A percentile compares a stretch with the other conserved stretches of the same genome.
Conservation (phyloP, 192 early-diverging fungal genomes). For the Kickxella alabastrina region DNA sequence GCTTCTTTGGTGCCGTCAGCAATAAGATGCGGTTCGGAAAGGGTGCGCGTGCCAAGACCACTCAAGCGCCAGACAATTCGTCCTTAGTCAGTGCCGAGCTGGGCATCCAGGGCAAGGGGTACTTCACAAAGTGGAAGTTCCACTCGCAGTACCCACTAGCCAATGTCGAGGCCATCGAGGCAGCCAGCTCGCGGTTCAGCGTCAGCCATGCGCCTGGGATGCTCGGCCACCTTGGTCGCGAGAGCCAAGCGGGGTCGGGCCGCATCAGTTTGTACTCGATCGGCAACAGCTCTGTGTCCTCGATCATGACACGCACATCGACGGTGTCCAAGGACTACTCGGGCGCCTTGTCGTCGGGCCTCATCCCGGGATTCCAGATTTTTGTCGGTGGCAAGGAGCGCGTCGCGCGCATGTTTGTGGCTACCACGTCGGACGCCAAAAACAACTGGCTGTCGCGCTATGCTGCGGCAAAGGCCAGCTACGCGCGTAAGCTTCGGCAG, state of each 20-base stretch:
- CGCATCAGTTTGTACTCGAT: slow-evolving; percentile 51
- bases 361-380: slow-evolving; percentile 52
- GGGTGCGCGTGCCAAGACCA: slow-evolving; percentile 29
- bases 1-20: slow-evolving; percentile 55
- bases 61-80: slow-evolving; percentile 42
- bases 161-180: slow-evolving; percentile 58
- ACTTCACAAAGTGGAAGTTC: slow-evolving; percentile 70
- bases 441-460: slow-evolving; percentile 55
- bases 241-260: slow-evolving; percentile 45
- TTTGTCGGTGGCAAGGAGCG: slow-evolving; percentile 52
- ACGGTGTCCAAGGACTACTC: slow-evolving; percentile 56
- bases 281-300: slow-evolving; percentile 52
- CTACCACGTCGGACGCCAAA: slow-evolving; percentile 49
- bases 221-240: slow-evolving; percentile 34
- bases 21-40: slow-evolving; percentile 53
- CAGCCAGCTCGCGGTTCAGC: slow-evolving; percentile 54
- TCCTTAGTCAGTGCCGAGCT: slow-evolving; percentile 54
- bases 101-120: slow-evolving; percentile 54
- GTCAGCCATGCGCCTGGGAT: slow-evolving; percentile 40
- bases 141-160: slow-evolving; percentile 57
- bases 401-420: slow-evolving; percentile 54
- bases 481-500: slow-evolving; percentile 44
- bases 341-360: slow-evolving; percentile 48
- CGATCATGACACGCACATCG: slow-evolving; percentile 53
- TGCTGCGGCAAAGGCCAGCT: slow-evolving; percentile 53